A percentile compares a stretch with the other conserved stretches of the same genome.
Conservation (phyloP, 768 basidiomycete species). For the Fibroporia radiculosa region DNA sequence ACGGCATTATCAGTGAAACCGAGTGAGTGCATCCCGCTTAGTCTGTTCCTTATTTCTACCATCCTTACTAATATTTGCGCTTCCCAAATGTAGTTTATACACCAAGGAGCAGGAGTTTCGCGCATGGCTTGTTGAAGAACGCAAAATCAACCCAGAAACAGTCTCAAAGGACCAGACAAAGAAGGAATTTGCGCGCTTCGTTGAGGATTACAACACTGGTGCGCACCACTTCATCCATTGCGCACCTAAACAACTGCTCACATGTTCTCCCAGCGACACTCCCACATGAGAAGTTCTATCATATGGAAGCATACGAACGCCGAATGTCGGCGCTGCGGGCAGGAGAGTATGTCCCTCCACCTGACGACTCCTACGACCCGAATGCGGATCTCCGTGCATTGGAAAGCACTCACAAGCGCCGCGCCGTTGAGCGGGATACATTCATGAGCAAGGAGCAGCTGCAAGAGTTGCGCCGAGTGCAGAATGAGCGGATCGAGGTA, state of each 20-base stretch:
- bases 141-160: slow-evolving; percentile 85
- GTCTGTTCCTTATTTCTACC: neutral
- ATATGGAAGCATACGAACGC: slow-evolving; percentile 77
- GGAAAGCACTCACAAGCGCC: slow-evolving; percentile 61
- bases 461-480: slow-evolving; percentile 72
- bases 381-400: slow-evolving; percentile 77
- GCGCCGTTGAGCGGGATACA: slow-evolving; percentile 56
- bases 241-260: neutral
- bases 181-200: slow-evolving; percentile 77
- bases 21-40: slow-evolving; percentile 49
- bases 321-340: slow-evolving; percentile 79
- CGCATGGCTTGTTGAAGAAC: slow-evolving; percentile 90
- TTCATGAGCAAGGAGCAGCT: slow-evolving; percentile 77
- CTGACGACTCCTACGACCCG: slow-evolving; percentile 74
- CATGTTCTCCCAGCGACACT: slow-evolving; percentile 58
- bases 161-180: slow-evolving; percentile 77
- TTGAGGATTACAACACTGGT: slow-evolving; percentile 84
- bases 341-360: slow-evolving; percentile 74
- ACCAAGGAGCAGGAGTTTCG: slow-evolving; percentile 82
- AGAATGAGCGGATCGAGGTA: slow-evolving; percentile 81
- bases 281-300: slow-evolving; percentile 92
- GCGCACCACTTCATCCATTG: slow-evolving; percentile 11
- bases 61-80: slow-evolving; percentile 2
- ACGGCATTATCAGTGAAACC: slow-evolving; percentile 76
- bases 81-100: slow-evolving; percentile 58